phyloP scores from a whole-genome alignment of 2,329 filamentous ascomycete genomes.

The Stemphylium vesicarium region DNA sequence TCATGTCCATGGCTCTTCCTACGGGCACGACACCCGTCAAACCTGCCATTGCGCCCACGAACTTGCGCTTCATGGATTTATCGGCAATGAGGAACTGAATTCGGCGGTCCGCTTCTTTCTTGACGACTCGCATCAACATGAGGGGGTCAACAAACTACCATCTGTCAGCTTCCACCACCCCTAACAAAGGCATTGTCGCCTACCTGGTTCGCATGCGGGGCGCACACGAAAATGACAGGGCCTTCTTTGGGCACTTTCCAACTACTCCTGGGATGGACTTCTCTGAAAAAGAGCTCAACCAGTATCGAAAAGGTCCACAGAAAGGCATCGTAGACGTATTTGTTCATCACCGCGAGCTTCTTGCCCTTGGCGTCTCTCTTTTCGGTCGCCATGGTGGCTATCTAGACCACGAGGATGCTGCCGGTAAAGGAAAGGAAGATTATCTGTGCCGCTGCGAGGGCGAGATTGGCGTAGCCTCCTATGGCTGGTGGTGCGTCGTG shows the following conservation, averaged over 20 bases:
- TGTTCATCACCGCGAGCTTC: conserved; percentile 63
- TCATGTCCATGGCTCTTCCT: conserved; percentile 85
- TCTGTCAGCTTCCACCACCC: conserved; percentile 12
- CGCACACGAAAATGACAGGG: conserved; percentile 92
- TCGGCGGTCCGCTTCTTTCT: conserved; percentile 83
- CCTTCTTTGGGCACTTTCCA: conserved; percentile 92
- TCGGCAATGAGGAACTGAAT: conserved; percentile 93
- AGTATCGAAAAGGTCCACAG: conserved; percentile 80
- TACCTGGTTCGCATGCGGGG: conserved; percentile 83
- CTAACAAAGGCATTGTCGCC: not conserved
- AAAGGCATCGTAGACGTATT: conserved; percentile 78
- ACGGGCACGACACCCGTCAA: conserved; percentile 92
- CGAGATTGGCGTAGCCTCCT: conserved; percentile 10
- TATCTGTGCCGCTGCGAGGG: not conserved
- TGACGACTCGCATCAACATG: conserved; percentile 88
- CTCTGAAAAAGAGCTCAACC: conserved; percentile 96
- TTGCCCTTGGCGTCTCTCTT: conserved; percentile 35
- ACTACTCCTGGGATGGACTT: conserved; percentile 91
- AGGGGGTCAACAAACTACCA: conserved; percentile 90
- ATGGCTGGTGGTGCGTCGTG: conserved; percentile 7
- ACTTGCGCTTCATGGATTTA: conserved; percentile 88
- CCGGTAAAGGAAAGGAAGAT: not conserved
- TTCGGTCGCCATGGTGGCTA: conserved; percentile 19
- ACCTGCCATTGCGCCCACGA: conserved; percentile 86
- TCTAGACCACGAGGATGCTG: conserved; percentile 4